Percentiles rank a stretch among this genome's conserved stretches.
phyloP scores from a whole-genome alignment of 1,139 yeast species.

The Geotrichum phurueaensis region DNA sequence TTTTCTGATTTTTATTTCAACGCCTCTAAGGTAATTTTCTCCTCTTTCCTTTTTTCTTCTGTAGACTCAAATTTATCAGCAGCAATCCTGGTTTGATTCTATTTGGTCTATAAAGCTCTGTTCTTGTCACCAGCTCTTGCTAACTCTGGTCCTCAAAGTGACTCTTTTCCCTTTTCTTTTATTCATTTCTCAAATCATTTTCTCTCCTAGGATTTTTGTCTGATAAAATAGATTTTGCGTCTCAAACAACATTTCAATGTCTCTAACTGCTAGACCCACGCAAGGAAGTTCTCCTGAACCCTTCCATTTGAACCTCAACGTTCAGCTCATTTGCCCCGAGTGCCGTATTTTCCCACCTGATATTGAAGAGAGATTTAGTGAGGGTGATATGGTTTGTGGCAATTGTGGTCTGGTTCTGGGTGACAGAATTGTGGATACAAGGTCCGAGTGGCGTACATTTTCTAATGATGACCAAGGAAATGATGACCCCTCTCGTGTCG shows the following conservation, averaged over 20 bases:
- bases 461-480: conserved; percentile 93
- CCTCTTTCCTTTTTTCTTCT: not conserved
- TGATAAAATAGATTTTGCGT: not conserved
- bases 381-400: conserved; percentile 97
- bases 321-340: conserved; percentile 89
- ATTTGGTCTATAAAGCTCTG: not conserved
- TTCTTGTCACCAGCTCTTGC: not conserved
- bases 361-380: conserved; percentile 86
- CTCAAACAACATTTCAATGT: not conserved
- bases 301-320: conserved; percentile 56
- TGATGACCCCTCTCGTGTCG: conserved; percentile 98
- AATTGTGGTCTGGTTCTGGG: conserved; percentile 91
- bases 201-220: not conserved
- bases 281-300: not conserved
- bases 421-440: conserved; percentile 85
- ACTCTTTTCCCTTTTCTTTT: not conserved
- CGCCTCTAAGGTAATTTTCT: not conserved
- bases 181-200: not conserved
- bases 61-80: conserved; percentile 1
- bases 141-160: not conserved
- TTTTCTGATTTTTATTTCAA: not conserved
- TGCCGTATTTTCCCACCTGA: conserved; percentile 95
- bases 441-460: conserved; percentile 98
- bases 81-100: not conserved
- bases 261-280: not conserved